Conservation (phyloP, 768 basidiomycete species). For the Mycena vulgaris region DNA sequence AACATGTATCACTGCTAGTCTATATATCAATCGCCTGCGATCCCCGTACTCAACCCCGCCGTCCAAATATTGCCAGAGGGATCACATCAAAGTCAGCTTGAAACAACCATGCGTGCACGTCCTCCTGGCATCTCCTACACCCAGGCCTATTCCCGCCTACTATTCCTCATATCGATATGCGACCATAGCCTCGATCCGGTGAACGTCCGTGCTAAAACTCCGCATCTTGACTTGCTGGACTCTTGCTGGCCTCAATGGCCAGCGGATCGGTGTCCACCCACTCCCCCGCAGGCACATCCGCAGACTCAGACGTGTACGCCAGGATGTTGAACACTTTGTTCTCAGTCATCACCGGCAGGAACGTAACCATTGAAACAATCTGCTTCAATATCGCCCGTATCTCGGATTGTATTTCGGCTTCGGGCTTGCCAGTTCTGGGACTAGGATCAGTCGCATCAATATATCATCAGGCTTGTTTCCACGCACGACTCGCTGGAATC, state of each 20-base stretch:
- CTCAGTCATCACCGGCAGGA: constrained; percentile 95
- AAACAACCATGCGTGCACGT: constrained; percentile 27
- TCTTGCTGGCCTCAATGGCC: constrained; percentile 93
- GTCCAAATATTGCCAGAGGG: too few species aligned
- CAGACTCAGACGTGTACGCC: constrained; percentile 93
- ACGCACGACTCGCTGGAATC: constrained; percentile 68
- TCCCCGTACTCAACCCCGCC: not conserved
- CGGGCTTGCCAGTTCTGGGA: constrained; percentile 72
- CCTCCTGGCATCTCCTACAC: too few species aligned
- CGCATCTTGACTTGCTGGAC: constrained; percentile 93
- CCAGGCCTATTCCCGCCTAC: too few species aligned
- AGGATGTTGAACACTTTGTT: constrained; percentile 98
- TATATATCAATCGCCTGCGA: not conserved
- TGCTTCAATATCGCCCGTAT: constrained; percentile 98
- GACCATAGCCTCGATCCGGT: constrained; percentile 97
- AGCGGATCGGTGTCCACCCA: constrained; percentile 97
- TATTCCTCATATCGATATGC: constrained; percentile 95
- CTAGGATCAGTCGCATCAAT: constrained; percentile 16
- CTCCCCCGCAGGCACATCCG: constrained; percentile 91
- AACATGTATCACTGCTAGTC: not conserved
- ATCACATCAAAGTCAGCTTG: constrained; percentile 33
- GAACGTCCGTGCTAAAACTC: constrained; percentile 98
- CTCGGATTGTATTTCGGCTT: constrained; percentile 95
- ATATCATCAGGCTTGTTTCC: constrained; percentile 7
- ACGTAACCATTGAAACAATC: constrained; percentile 97